A percentile compares a stretch with the other conserved stretches of the same genome.
Evolutionary conservation across 805 yeast genomes (phyloP).

Genomic region (Dipodascopsis uninucleata): DNA sequence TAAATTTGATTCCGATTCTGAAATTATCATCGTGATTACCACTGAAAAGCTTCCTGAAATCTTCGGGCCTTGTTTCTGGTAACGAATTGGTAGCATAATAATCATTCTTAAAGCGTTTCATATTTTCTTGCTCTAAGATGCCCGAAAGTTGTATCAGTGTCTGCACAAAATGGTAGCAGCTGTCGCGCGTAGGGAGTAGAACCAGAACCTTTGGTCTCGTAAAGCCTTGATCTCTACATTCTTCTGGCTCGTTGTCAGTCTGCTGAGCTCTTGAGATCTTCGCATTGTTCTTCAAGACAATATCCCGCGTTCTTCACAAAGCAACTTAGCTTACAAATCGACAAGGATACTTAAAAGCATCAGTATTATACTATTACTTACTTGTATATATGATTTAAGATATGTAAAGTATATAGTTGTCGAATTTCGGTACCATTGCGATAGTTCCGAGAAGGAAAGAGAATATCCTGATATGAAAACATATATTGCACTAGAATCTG

Average conservation of each 20-base stretch:
- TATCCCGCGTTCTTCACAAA: conserved; percentile 74
- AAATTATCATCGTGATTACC: conserved; percentile 93
- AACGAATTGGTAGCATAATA: conserved; percentile 53
- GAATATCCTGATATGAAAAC: conserved; percentile 67
- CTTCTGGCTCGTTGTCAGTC: conserved; percentile 40
- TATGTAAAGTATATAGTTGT: conserved; percentile 64
- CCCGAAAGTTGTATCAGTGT: conserved; percentile 61
- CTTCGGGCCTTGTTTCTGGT: conserved; percentile 67
- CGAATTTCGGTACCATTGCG: conserved; percentile 53
- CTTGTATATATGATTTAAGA: conserved; percentile 63
- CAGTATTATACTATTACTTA: neutral
- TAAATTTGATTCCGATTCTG: conserved; percentile 83
- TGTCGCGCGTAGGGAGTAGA: conserved; percentile 76
- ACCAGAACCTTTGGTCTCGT: conserved; percentile 87
- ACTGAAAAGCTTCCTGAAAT: conserved; percentile 71
- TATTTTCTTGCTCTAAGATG: conserved; percentile 74
- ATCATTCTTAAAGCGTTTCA: conserved; percentile 66
- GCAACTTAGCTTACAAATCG: too few relatives aligned
- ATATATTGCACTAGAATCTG: conserved; percentile 56
- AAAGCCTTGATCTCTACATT: conserved; percentile 88
- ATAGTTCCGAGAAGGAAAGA: conserved; percentile 53
- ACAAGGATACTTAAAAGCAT: neutral
- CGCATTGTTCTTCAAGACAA: conserved; percentile 72
- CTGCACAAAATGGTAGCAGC: conserved; percentile 66
- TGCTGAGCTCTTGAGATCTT: conserved; percentile 44